Conservation (phyloP, 2,329 filamentous ascomycete genomes). For the Claviceps africana region DNA sequence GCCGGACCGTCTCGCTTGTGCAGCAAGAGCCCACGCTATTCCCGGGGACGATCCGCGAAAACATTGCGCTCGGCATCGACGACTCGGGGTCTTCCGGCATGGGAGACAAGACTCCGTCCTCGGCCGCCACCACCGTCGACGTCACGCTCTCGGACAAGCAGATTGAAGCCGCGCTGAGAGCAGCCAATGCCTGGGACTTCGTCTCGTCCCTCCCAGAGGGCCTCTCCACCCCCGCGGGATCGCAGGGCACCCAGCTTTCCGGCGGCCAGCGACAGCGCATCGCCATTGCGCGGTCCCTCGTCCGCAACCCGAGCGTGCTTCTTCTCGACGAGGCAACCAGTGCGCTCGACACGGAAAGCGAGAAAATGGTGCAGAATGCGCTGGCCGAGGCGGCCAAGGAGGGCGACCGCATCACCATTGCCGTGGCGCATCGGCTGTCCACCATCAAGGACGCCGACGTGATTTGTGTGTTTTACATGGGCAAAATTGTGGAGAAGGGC, state of each 20-base stretch:
- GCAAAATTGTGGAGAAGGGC: conserved; percentile 42
- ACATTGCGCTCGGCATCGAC: conserved; percentile 38
- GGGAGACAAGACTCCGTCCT: conserved; percentile 1
- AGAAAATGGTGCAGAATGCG: conserved; percentile 82
- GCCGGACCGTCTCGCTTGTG: conserved; percentile 38
- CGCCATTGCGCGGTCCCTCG: conserved; percentile 15
- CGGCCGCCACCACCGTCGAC: conserved; percentile 8
- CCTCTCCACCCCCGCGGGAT: conserved; percentile 74
- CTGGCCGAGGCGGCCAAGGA: conserved; percentile 58
- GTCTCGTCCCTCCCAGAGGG: conserved; percentile 79
- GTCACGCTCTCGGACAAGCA: conserved; percentile 17
- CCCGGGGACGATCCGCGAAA: conserved; percentile 68
- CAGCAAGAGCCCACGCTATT: conserved; percentile 54
- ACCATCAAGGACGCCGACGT: conserved; percentile 65
- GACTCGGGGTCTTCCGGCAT: conserved; percentile 9
- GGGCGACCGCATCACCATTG: conserved; percentile 83
- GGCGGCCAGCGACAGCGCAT: conserved; percentile 10
- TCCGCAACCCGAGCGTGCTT: conserved; percentile 85
- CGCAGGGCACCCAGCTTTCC: conserved; percentile 19
- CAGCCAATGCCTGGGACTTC: conserved; percentile 36
- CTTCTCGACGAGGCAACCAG: conserved; percentile 90
- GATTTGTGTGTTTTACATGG: conserved; percentile 47
- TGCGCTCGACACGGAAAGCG: conserved; percentile 84
- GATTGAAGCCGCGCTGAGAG: conserved; percentile 29
- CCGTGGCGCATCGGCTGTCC: conserved; percentile 79